phyloP scores from a whole-genome alignment of 2,329 filamentous ascomycete species.

The Boeremia lycopersici region DNA sequence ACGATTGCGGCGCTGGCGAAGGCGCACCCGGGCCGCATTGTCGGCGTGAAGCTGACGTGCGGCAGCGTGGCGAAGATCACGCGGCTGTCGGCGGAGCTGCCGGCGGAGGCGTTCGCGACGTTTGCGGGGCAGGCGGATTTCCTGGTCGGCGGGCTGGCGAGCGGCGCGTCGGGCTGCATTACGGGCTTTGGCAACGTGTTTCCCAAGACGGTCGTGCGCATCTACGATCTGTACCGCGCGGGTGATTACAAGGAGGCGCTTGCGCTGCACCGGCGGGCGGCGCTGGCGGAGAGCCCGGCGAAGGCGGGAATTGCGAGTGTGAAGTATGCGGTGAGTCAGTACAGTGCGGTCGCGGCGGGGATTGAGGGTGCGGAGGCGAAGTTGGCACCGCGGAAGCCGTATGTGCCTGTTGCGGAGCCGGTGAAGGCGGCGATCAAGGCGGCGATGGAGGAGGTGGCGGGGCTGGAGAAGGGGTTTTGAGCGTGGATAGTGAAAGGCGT shows the following conservation, averaged over 20 bases:
- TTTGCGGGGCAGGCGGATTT: constrained; percentile 78
- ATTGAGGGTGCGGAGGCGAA: constrained; percentile 45
- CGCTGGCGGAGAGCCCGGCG: constrained; percentile 68
- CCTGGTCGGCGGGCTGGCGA: constrained; percentile 61
- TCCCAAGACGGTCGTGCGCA: constrained; percentile 60
- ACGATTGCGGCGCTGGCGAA: constrained; percentile 63
- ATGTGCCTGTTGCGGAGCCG: constrained; percentile 33
- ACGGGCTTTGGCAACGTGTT: constrained; percentile 64
- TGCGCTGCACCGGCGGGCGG: constrained; percentile 64
- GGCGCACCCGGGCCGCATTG: constrained; percentile 64
- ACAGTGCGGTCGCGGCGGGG: constrained; percentile 64
- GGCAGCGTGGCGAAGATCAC: constrained; percentile 76
- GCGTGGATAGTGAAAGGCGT: too few species aligned
- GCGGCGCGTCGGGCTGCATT: constrained; percentile 62
- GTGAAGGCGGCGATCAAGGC: constrained; percentile 31
- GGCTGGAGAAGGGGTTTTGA: constrained; percentile 30
- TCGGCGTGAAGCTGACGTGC: constrained; percentile 74
- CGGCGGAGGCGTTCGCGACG: constrained; percentile 65
- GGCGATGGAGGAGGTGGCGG: constrained; percentile 32
- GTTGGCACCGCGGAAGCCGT: constrained; percentile 36
- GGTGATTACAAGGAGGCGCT: constrained; percentile 65
- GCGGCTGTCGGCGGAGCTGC: constrained; percentile 60
- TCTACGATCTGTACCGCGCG: constrained; percentile 66
- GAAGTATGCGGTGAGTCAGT: constrained; percentile 71
- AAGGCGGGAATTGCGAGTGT: constrained; percentile 70